These are phyloP conservation scores for Eucalyptus leucophloia DNA, from an alignment of 345 rosid genomes.

Conservation along the genomic window DNA sequence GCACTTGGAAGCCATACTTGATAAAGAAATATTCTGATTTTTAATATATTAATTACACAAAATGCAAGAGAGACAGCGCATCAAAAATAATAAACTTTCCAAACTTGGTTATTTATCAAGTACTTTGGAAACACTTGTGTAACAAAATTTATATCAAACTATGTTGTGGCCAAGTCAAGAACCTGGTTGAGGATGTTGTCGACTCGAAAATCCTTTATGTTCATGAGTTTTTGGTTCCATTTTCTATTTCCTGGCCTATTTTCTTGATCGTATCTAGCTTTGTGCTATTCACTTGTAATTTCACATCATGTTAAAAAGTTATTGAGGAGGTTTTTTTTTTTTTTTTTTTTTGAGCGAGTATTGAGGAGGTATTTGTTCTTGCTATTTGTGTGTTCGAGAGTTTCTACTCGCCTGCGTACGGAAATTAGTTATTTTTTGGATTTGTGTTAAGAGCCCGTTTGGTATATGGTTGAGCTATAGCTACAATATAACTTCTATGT, in stretches of 20 bases:
- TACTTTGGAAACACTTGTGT: background rate
- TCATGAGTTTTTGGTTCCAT: background rate
- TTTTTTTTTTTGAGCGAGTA: too few relatives aligned
- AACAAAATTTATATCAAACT: background rate
- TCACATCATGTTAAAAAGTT: background rate
- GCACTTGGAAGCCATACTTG: background rate
- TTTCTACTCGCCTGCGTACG: background rate
- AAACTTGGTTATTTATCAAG: background rate
- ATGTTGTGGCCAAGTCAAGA: background rate
- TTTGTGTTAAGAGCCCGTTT: background rate
- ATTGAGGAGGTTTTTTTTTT: too few relatives aligned
- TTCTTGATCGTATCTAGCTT: background rate
- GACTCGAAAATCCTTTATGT: background rate
- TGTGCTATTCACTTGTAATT: background rate
- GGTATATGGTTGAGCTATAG: background rate
- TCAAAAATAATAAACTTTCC: background rate
- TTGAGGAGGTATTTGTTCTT: background rate
- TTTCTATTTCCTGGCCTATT: background rate
- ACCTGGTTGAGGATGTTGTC: background rate
- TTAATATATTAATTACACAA: background rate
- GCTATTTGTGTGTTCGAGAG: background rate
- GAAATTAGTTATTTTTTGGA: background rate
- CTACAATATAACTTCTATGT: background rate
- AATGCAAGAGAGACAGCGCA: background rate
- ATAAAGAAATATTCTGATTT: background rate